Conservation (phyloP, 257 asterid species). For the Lantana camara region DNA sequence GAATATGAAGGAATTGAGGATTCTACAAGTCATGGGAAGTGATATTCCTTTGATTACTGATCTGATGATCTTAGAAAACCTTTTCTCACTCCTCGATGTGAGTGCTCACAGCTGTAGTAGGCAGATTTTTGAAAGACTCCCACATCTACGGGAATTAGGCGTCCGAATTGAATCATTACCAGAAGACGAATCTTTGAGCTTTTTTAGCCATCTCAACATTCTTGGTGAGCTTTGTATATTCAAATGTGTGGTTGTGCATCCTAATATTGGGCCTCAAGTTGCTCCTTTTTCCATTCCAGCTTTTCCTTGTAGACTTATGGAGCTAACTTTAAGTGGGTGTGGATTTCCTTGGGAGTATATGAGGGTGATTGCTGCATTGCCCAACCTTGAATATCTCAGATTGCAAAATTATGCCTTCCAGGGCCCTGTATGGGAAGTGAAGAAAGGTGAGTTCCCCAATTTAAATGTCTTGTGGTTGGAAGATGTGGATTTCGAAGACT, state of each 20-base stretch:
- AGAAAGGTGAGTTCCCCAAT: background rate
- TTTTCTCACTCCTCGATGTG: slow-evolving; percentile 16
- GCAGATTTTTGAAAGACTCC: slow-evolving; percentile 7
- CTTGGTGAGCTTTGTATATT: background rate
- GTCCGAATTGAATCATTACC: background rate
- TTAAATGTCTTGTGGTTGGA: background rate
- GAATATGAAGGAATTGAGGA: slow-evolving; percentile 20
- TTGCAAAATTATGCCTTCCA: background rate
- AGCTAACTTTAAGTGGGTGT: background rate
- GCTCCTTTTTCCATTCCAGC: background rate
- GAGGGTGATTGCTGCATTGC: background rate
- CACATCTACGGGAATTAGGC: slow-evolving; percentile 24
- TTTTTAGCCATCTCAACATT: background rate
- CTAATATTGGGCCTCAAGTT: background rate
- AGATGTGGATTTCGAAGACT: background rate
- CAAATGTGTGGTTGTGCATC: background rate
- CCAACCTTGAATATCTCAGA: background rate
- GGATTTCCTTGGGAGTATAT: background rate
- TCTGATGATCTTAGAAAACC: background rate
- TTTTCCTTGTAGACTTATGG: background rate
- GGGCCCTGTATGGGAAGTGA: background rate
- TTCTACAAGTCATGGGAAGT: slow-evolving; percentile 13
- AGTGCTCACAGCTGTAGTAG: slow-evolving; percentile 10
- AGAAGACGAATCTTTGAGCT: background rate
- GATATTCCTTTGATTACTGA: background rate